Conservation (phyloP, 257 asterid genomes). For the Primulina huaijiensis region DNA sequence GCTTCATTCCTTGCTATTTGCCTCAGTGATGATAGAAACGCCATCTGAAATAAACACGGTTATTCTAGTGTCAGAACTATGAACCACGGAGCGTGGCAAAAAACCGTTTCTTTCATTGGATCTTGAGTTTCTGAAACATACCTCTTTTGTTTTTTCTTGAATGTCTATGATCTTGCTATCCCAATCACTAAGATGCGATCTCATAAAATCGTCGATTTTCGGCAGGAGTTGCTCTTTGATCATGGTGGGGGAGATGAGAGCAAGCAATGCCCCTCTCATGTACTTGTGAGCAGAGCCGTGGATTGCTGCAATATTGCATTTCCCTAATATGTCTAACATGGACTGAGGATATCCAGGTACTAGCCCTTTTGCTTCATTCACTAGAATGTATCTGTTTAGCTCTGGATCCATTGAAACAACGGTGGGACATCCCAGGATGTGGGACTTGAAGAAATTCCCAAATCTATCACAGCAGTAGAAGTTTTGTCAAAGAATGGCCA, state of each 20-base stretch:
- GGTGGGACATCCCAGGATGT: conserved; percentile 77
- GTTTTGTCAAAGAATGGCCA: not conserved
- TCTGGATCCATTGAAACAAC: conserved; percentile 88
- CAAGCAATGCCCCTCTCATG: conserved; percentile 78
- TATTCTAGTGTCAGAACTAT: conserved; percentile 27
- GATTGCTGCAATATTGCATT: conserved; percentile 74
- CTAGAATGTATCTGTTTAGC: conserved; percentile 66
- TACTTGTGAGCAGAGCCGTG: conserved; percentile 73
- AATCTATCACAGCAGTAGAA: conserved; percentile 37
- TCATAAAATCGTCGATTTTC: conserved; percentile 65
- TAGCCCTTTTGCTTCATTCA: conserved; percentile 80
- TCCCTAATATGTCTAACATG: conserved; percentile 69
- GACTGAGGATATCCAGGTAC: conserved; percentile 93
- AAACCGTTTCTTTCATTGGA: conserved; percentile 24
- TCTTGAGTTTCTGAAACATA: conserved; percentile 29
- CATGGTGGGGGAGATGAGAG: conserved; percentile 68
- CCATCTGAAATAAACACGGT: conserved; percentile 59
- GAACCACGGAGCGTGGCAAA: conserved; percentile 8
- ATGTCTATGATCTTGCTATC: conserved; percentile 62
- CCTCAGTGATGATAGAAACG: conserved; percentile 72
- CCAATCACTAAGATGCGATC: conserved; percentile 64
- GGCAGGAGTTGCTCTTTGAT: conserved; percentile 66
- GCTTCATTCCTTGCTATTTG: conserved; percentile 91
- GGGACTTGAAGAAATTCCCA: conserved; percentile 82
- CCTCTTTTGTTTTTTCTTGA: conserved; percentile 79